Evolutionary conservation across 1,139 yeast genomes (phyloP).

Genomic region (Blastobotrys persicus): DNA sequence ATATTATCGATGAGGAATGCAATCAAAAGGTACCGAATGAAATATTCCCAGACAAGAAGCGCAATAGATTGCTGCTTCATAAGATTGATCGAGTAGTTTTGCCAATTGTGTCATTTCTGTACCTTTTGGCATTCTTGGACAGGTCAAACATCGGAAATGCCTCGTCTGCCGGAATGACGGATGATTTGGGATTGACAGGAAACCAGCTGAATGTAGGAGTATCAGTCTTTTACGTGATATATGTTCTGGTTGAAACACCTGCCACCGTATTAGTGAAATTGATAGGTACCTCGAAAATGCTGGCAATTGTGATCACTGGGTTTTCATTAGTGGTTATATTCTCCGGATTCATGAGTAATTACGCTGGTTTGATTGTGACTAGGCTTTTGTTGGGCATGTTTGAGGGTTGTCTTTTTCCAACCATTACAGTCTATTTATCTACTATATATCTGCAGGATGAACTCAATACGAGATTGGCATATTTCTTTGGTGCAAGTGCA

Average conservation of each 20-base stretch:
- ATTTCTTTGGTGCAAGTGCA: constrained; percentile 48
- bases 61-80: constrained; percentile 11
- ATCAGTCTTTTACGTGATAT: constrained; percentile 31
- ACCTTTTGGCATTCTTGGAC: constrained; percentile 55
- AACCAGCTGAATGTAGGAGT: constrained; percentile 37
- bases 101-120: constrained; percentile 44
- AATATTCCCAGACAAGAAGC: too few relatives aligned
- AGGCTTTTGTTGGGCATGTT: constrained; percentile 58
- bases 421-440: constrained; percentile 31
- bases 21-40: too few relatives aligned
- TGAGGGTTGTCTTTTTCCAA: constrained; percentile 63
- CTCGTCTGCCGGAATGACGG: constrained; percentile 54
- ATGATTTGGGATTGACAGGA: constrained; percentile 47
- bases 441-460: constrained; percentile 38
- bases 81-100: constrained; percentile 15
- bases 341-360: constrained; percentile 54
- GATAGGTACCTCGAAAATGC: constrained; percentile 37
- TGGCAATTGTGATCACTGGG: constrained; percentile 48
- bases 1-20: too few relatives aligned
- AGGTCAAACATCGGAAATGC: constrained; percentile 63
- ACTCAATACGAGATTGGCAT: constrained; percentile 52
- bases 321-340: constrained; percentile 61
- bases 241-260: constrained; percentile 31
- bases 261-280: constrained; percentile 34
- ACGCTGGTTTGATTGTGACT: constrained; percentile 54